Conservation (phyloP, 441 rosid species). For the Pelargonium myrrhifolium region DNA sequence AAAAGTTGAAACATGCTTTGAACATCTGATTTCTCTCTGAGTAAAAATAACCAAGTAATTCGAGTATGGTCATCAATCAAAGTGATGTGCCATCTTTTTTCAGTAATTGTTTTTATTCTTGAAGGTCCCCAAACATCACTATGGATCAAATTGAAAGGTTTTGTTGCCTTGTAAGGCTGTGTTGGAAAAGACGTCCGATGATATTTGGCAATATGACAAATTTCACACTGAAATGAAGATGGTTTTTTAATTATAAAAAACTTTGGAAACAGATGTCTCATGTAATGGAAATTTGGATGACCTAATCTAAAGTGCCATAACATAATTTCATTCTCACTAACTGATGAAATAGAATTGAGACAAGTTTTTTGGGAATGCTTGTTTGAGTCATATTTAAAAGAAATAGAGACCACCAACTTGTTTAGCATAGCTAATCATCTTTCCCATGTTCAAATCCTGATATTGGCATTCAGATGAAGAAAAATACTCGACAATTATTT, state of each 20-base stretch:
- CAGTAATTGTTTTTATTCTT: neutral
- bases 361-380: neutral
- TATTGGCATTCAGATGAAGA: neutral
- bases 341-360: neutral
- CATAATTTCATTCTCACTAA: neutral
- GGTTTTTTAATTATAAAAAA: neutral
- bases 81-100: neutral
- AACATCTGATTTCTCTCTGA: no score
- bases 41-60: no score
- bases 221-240: neutral
- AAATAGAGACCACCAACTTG: neutral
- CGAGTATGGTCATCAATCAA: neutral
- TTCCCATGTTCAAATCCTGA: neutral
- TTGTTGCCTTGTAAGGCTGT: neutral
- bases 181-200: neutral
- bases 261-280: neutral
- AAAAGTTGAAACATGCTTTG: no score
- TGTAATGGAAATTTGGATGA: neutral
- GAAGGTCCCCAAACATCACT: slow-evolving; percentile 4
- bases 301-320: neutral
- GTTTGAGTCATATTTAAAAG: neutral
- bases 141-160: neutral
- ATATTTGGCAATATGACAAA: neutral
- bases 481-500: neutral
- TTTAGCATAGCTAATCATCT: slow-evolving; percentile 1